Base-by-base conservation (phyloP, 2,329 filamentous ascomycete species). In the Pleurostoma richardsiae region DNA sequence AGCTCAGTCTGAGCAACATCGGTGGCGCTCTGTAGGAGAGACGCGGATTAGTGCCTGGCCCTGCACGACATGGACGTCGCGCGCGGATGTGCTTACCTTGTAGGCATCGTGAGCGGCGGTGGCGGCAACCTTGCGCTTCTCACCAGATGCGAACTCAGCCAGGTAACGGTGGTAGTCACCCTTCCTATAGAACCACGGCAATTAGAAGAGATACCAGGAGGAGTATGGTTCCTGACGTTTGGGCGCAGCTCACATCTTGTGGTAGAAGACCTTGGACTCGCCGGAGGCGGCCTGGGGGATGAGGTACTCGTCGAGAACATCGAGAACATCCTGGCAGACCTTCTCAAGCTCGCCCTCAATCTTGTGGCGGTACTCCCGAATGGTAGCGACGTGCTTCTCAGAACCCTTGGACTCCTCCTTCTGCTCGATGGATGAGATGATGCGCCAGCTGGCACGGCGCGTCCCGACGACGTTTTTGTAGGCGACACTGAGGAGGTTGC, bases 331-430 rank as follows among this genome's bases (percentile, higher is more conserved):
- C 69, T 96, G 87, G 77, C 92, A 96, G 78, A 97, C 94, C 80
- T 95, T 94, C 71, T 87, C 90, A 51, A 97, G 86, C 79, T 97
- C 92, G 63, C 80, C 79, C 83, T 97, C 92, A 64, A 97, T 96
- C 87, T 96, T 96, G 74, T 92, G 85, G 69, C 92, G 91, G 83
- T 97, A 97, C 72, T 96, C 90, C 81, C 94, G 94, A 79, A 97
- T 96, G 56, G 94, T 82, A 61, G 76, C 72, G 59, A 96, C 90
- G 76, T 96, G 91, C 61, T 84, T 81, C 61, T 90, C 86, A 74
- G 92, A 95, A 80, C 91, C 91, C 86, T 97, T 97, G 68, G 89
- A 94, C 79, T 97, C 92, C 80, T 97, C 92, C 84, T 96, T 96
- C 78, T 96, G 92, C 83, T 96, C 92, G 67, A 96, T 96, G 62